Evolutionary conservation across 2,329 filamentous ascomycete species (phyloP), one percentile per base, ranked within the genome.

Genomic region (Penicillium occitanis): DNA sequence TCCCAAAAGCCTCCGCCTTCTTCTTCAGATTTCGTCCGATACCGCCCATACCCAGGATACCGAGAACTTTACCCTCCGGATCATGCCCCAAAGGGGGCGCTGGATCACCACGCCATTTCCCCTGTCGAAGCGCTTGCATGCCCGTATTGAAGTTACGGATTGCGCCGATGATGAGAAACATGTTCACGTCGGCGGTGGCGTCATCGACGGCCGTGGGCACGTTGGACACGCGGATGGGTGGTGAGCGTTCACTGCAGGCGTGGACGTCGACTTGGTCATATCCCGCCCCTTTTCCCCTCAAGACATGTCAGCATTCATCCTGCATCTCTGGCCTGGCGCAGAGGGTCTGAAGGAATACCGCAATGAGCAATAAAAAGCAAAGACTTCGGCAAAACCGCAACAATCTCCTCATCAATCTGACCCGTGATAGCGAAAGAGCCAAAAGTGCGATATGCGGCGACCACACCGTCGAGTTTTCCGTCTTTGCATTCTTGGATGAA

Each of bases 1-100:
- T 93, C 11, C 89, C 90, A 74, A 96, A 93, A 0, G 84, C 90
- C 63, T 86, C 83, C 2, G 89, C 90, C 78, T 93, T 93, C 74
- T 82, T 86, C 74, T 90, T 91, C 71, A 95, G 78, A 73, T 92
- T 92, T 42, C 89, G 83, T 0, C 92, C 92, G 68, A 96, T 95
- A 2, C 92, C 91, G 22, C 92, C 92, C 91, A 95, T 94, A 6
- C 92, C 92, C 48, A 96, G 76, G 67, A 96, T 92, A 0, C 92
- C 92, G 5, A 96, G 83, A 1, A 88, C 81, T 77, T 94, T 95
- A 42, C 90, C 91, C 76, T 91, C 84, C 1, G 91, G 91, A 73
- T 95, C 91, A 73, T 91, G 90, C 13, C 91, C 92, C 0, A 88
- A 83, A 0, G 85, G 83, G 6, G 81, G 81, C 6, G 78, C 74